Base-by-base conservation (phyloP, 805 yeast species). In the Wickerhamiella alocasiicola region DNA sequence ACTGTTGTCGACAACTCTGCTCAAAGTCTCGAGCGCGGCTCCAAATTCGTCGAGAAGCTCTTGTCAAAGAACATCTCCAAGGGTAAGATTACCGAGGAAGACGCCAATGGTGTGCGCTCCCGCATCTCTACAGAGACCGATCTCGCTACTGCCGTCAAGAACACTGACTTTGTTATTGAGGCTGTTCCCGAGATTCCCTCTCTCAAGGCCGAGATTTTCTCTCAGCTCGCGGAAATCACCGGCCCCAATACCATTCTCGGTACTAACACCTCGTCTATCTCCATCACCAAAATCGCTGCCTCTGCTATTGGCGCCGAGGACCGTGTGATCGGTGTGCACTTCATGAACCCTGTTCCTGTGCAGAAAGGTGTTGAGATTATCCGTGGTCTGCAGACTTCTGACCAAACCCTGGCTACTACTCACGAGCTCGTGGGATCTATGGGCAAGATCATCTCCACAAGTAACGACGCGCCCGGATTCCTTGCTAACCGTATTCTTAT, bases 291-390 rank as follows among this genome's bases (percentile, higher is more conserved):
- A 49, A 61, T 64, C 30, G 68, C 69, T 7, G 66, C 68, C 21
- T 61, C 65, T 12, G 69, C 69, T 5, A 52, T 47, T 29, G 60
- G 62, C 9, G 65, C 66, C 15, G 68, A 62, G 43, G 39, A 42
- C 39, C 55, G 69, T 5, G 69, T 65, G 15, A 55, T 64, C 24
- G 63, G 66, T 20, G 57, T 63, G 21, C 68, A 64, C 48, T 65
- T 64, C 48, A 64, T 64, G 68, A 64, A 65, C 52, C 68, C 68
- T 12, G 68, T 64, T 26, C 68, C 69, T 2, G 68, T 65, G 16
- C 66, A 63, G 51, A 56, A 54, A 20, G 68, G 69, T 23, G 68
- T 61, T 11, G 68, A 64, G 54, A 53, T 64, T 43, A 64, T 64
- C 43, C 45, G 55, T 4, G 68, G 67, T 11, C 47, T 64, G 38